Base-by-base conservation (phyloP, 768 basidiomycete genomes). In the Russula emetica region DNA sequence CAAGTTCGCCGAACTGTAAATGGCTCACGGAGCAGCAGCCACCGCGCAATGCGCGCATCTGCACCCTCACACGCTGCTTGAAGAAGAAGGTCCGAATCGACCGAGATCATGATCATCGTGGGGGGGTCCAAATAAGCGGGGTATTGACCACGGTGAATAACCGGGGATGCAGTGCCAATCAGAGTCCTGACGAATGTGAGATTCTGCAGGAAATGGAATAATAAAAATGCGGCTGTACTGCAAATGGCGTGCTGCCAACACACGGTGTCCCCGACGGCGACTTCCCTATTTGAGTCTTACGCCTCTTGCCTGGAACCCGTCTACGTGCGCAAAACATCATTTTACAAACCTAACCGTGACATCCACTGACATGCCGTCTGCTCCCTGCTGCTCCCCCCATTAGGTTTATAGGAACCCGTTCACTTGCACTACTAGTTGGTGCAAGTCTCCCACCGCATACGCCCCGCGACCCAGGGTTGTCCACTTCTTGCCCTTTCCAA, bases 241-340 rank as follows among this genome's bases (percentile, higher is more conserved):
- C 42, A 34, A 60, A 44, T 32, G 40, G 58, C 45, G 58, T 26
- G 55, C 52, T 47, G 45, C 45, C 45, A n/a, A n/a, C 20, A 7
- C 45, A 47, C 45, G 45, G 45, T 42, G 64, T 22, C n/a, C 36
- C 34, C 32, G 42, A 47, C 64, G 64, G 59, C 59, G 55, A 61
- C 64, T 65, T 61, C 59, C 55, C 45, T 42, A 28, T 60, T 58
- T 51, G 38, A 40, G 4, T 9, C n/a, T 36, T 40, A 51, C 30
- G 54, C 63, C 34, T 36, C 60, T 54, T 61, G 22, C 40, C 28
- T 56, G 59, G 50, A 51, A 32, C 32, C 32, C 52, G 28, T 60
- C 28, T 22, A 47, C 50, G 13, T 32, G 57, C 32, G 52, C 52
- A 52, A 32, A 40, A 54, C 51, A 34, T 32, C 52, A 59, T 54